These are phyloP conservation scores for Pichia manshurica DNA, from an alignment of 805 yeast genomes.

Conservation along the genomic window DNA sequence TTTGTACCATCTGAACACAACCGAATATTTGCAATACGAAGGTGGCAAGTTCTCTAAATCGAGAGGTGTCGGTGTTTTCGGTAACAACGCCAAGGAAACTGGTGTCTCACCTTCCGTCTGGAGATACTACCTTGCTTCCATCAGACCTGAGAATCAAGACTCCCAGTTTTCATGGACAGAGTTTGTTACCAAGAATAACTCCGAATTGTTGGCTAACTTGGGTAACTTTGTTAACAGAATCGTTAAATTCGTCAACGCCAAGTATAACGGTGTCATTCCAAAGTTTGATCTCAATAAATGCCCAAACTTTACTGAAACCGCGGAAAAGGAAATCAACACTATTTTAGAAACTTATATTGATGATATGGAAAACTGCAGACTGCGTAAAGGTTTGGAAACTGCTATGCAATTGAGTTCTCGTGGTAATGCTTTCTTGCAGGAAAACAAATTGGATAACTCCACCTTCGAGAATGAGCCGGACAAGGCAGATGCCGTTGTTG, in stretches of 20 bases:
- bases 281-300: conserved; percentile 44
- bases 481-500: conserved; percentile 86
- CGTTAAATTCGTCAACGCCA: conserved; percentile 82
- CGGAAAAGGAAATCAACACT: conserved; percentile 50
- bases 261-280: conserved; percentile 89
- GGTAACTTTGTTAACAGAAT: conserved; percentile 96
- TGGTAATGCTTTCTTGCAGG: conserved; percentile 95
- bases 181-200: conserved; percentile 88
- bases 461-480: conserved; percentile 70
- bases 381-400: conserved; percentile 83
- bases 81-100: conserved; percentile 92
- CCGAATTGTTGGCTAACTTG: conserved; percentile 88
- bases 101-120: conserved; percentile 90
- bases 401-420: conserved; percentile 90
- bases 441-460: conserved; percentile 87
- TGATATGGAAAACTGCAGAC: conserved; percentile 71
- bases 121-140: conserved; percentile 91
- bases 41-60: conserved; percentile 97
- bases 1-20: conserved; percentile 85
- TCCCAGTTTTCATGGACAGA: conserved; percentile 97
- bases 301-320: conserved; percentile 41
- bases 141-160: conserved; percentile 94
- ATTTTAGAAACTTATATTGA: conserved; percentile 57
- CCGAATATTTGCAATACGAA: conserved; percentile 96
- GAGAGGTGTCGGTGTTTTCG: conserved; percentile 97